Evolutionary conservation across 192 early-diverging fungal genomes (phyloP), one percentile per base, ranked within the genome.

Genomic region (Umbelopsis vinacea): DNA sequence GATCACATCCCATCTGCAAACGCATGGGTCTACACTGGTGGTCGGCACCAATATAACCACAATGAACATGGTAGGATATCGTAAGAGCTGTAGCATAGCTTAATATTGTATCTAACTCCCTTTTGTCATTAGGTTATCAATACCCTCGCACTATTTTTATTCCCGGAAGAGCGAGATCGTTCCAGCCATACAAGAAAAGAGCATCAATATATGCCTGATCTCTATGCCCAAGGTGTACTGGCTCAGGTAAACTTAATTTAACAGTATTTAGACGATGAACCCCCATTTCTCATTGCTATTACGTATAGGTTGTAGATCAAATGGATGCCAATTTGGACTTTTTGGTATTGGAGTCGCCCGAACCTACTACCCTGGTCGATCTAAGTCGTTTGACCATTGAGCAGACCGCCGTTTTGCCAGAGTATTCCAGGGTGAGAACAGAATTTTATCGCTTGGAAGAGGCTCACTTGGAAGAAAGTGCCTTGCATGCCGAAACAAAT

Each of bases 1-100:
- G 43, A 83, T 86, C 48, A 86, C 85, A 17, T 83, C 85, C 0
- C 85, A 86, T 60, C 70, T 86, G 7, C 85, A 84, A 60, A 84
- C 85, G 0, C 75, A 81, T 48, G 83, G 82, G 14, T 86, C 82
- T 0, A 84, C 85, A 0, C 68, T 86, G 7, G 71, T 86, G 21
- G 71, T 86, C 3, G 85, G 85, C 33, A 82, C 81, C 35, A 86
- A 82, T 15, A 75, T 86, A 4, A 84, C 82, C 14, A 81, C 75
- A 26, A 86, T 86, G 85, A 86, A 86, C 55, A 86, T 82, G 79
- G 85, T 85, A 78, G 69, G 46, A 4, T 3, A 21, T 7, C 26
- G 48, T 26, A n/a, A n/a, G 38, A 38, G 19, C 55, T 1, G 2
- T 43, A 12, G 40, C 40, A 43, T 11, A 11, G 2, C 2, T 43